phyloP scores from a whole-genome alignment of 2,329 filamentous ascomycete genomes.

The Phyllosticta citriasiana region DNA sequence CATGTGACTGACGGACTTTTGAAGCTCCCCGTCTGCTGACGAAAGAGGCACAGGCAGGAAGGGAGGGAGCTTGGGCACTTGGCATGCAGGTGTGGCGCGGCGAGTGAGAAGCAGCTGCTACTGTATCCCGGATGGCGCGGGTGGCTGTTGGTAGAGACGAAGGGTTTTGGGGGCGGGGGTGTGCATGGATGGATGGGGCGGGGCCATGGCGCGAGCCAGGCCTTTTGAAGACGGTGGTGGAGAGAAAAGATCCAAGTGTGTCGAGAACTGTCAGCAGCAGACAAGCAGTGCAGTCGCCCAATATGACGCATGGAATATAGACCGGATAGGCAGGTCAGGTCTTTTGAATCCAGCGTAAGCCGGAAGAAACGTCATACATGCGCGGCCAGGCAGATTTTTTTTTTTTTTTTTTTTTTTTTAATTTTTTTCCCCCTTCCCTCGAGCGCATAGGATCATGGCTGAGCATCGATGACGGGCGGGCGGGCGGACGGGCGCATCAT shows the following conservation, averaged over 20 bases:
- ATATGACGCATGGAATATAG: background rate
- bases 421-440: no score
- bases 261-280: no score
- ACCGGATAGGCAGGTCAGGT: background rate
- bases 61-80: background rate
- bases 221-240: no score
- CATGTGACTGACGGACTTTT: background rate
- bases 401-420: no score
- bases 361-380: conserved; percentile 9
- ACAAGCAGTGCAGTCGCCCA: no score
- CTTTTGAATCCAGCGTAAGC: background rate
- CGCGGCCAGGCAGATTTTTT: background rate
- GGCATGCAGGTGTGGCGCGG: background rate
- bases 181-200: background rate
- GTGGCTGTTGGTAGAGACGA: background rate
- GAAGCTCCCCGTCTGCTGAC: background rate
- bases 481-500: background rate
- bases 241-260: no score
- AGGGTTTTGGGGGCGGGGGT: background rate
- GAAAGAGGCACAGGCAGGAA: background rate
- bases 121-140: background rate
- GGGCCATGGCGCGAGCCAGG: no score
- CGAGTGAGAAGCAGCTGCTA: background rate
- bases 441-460: background rate
- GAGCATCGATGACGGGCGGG: background rate